Conservation (phyloP, 768 basidiomycete species). For the Scleroderma bovista region DNA sequence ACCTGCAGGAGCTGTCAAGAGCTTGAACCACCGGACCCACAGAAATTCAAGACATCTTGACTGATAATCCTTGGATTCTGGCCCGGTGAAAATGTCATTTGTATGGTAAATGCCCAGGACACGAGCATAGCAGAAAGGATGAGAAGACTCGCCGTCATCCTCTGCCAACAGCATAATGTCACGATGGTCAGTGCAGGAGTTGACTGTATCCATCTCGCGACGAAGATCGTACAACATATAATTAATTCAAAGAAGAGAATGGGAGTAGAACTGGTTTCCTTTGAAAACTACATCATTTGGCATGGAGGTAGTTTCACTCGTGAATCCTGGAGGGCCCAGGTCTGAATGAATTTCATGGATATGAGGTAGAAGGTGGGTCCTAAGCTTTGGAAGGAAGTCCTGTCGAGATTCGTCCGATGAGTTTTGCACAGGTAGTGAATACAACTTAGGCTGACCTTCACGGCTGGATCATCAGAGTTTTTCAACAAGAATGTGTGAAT, state of each 20-base stretch:
- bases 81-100: background rate
- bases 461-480: no score
- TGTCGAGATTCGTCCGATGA: no score
- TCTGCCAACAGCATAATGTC: slow-evolving; percentile 31
- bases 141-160: slow-evolving; percentile 5
- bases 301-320: no score
- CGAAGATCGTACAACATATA: slow-evolving; percentile 29
- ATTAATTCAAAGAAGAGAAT: slow-evolving; percentile 26
- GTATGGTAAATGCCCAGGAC: slow-evolving; percentile 1
- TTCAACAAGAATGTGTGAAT: no score
- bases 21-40: background rate
- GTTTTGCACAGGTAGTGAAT: no score
- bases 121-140: slow-evolving; percentile 16
- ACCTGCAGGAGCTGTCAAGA: background rate
- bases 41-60: background rate
- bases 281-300: no score
- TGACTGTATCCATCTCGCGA: slow-evolving; percentile 21
- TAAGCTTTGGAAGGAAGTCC: no score
- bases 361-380: no score
- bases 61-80: background rate
- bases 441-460: no score
- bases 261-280: slow-evolving; percentile 20
- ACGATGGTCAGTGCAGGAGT: slow-evolving; percentile 25
- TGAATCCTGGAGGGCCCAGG: no score
- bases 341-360: background rate